Evolutionary conservation across 306 rosid species (phyloP), one percentile per base, ranked within the genome.

Genomic region (Fragaria iinumae): DNA sequence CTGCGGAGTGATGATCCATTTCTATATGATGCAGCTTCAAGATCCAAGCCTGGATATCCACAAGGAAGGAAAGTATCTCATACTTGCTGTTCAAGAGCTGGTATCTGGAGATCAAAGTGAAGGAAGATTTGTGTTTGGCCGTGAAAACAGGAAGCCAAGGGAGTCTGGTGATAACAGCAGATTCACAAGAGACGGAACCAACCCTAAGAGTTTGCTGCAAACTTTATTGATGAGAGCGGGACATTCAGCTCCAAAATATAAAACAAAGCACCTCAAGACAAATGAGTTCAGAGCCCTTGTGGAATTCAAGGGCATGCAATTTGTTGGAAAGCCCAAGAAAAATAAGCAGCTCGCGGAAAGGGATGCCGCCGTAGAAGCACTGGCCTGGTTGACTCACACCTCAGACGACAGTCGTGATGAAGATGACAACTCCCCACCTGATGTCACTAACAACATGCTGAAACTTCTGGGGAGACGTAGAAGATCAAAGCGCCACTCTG

Each of bases 301-400:
- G 20, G 98, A 95, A 88, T 95, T 92, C 74, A 92, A 92, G 86
- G 96, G 98, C 63, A 95, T 95, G 98, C 97, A 95, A 72, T 95
- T 95, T 76, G 97, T 95, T 49, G 96, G 98, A 45, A 95, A 95
- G 81, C 97, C 97, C 0, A 92, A 86, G 89, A 87, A 89, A 84
- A 95, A 92, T 87, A 95, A 95, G 83, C 97, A 92, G 82, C 97
- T 92, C 60, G 97, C 98, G 1, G 98, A 95, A 85, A 90, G 96
- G 77, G 97, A 92, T 82, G 97, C 98, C 73, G 97, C 98, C 62
- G 77, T 95, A 76, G 97, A 95, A 84, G 97, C 98, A 76, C 84
- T 95, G 80, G 98, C 97, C 65, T 95, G 98, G 98, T 81, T 95
- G 86, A 95, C 98, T 69, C 98, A 92, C 75, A 92, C 98, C 68